Conservation (phyloP, 2,329 filamentous ascomycete species). For the Orbilia blumenaviensis region DNA sequence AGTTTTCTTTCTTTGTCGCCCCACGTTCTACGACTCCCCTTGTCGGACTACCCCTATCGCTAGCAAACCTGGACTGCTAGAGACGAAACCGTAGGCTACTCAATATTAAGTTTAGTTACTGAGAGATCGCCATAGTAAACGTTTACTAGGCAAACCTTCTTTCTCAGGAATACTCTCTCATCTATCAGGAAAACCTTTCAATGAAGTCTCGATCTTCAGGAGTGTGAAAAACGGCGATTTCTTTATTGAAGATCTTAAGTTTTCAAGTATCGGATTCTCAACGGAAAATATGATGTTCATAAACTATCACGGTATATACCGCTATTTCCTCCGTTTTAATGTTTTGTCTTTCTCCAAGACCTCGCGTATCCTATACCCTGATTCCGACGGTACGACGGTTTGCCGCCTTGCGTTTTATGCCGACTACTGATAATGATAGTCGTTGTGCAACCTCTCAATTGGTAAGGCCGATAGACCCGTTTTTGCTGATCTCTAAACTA, state of each 20-base stretch:
- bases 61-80: neutral
- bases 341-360: neutral
- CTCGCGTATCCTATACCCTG: constrained; percentile 38
- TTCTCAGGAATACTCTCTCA: neutral
- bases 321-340: neutral
- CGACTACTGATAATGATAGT: constrained; percentile 11
- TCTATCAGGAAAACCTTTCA: neutral
- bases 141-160: constrained; percentile 18
- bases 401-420: neutral
- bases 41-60: constrained; percentile 20
- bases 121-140: constrained; percentile 36
- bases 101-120: neutral
- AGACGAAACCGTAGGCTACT: neutral
- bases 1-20: neutral
- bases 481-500: constrained; percentile 11
- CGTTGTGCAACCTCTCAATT: constrained; percentile 16
- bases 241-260: constrained; percentile 22
- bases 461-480: constrained; percentile 4
- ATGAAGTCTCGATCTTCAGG: constrained; percentile 35
- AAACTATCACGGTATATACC: neutral
- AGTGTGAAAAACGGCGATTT: constrained; percentile 24
- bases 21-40: constrained; percentile 1
- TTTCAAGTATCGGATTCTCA: neutral
- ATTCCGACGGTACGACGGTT: constrained; percentile 16
- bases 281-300: too few relatives aligned